These are phyloP conservation scores for Botrytis hyacinthi DNA, from an alignment of 2,329 filamentous ascomycete genomes.

Conservation along the genomic window DNA sequence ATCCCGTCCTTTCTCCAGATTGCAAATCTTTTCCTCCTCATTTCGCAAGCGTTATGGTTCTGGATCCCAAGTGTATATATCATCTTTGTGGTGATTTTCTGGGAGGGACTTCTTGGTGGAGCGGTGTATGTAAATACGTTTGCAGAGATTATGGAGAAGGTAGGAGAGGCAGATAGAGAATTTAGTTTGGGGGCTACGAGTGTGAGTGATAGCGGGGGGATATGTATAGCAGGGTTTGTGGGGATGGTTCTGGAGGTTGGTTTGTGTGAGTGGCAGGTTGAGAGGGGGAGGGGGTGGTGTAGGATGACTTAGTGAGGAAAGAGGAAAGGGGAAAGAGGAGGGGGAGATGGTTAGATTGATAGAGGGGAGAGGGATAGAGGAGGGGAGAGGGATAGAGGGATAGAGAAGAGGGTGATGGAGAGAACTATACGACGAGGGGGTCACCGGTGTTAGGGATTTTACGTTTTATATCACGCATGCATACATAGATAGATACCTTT, in stretches of 20 bases:
- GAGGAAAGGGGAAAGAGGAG: background rate
- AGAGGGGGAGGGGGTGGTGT: slow-evolving; percentile 75
- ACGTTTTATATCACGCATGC: background rate
- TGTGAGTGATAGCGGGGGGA: slow-evolving; percentile 87
- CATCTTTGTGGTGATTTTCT: slow-evolving; percentile 83
- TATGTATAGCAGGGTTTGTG: slow-evolving; percentile 82
- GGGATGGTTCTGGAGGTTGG: slow-evolving; percentile 79
- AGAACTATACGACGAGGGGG: background rate
- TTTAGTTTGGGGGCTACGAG: slow-evolving; percentile 88
- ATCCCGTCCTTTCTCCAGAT: slow-evolving; percentile 79
- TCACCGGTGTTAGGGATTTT: background rate
- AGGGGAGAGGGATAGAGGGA: too few species aligned
- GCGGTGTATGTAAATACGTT: slow-evolving; percentile 96
- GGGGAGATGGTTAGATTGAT: background rate
- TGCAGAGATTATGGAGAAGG: slow-evolving; percentile 84
- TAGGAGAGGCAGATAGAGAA: slow-evolving; percentile 75
- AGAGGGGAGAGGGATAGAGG: background rate
- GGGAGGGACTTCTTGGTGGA: slow-evolving; percentile 90
- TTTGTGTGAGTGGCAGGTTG: slow-evolving; percentile 81
- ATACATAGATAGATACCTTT: background rate
- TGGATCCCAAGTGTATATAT: slow-evolving; percentile 85
- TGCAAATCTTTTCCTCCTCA: slow-evolving; percentile 71
- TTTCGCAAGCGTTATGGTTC: slow-evolving; percentile 71
- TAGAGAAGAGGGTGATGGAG: background rate
- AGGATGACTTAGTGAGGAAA: slow-evolving; percentile 29